Evolutionary conservation across 2,329 filamentous ascomycete genomes (phyloP), one percentile per base, ranked within the genome.

Genomic region (Dactylellina parvicollis): DNA sequence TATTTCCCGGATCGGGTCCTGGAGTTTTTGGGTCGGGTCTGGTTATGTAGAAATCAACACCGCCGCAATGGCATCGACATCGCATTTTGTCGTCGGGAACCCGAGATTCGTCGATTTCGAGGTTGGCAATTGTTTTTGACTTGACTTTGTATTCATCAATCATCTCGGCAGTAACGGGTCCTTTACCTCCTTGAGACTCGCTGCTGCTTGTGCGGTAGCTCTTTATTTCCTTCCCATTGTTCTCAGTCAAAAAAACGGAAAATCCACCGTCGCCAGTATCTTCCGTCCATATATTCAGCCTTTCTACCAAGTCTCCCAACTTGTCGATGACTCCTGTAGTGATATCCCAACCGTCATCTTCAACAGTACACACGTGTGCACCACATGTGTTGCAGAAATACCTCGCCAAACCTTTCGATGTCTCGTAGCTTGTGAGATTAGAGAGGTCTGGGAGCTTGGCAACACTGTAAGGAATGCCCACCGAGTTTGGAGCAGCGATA

Each of bases 301-400:
- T 44, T 30, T 52, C 50, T 14, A 72, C 20, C 32, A 64, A 28
- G n/a, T 62, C 66, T 0, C 49, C 57, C 14, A 47, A 49, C 10
- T 59, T 14, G 22, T 59, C 50, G 1, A 72, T 32, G 3, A 72
- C 44, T 5, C 66, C 66, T 0, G 57, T 57, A 8, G 20, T 52
- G 3, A 64, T 24, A 46, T 64, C 66, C 66, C 66, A 72, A n/a
- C 49, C 22, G 14, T 72, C 57, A 8, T 32, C 9, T 10, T 64
- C 66, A 36, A 72, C 46, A 22, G 50, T 57, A 22, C 47, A 59
- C 14, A 72, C 34, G 20, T 72, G 42, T 4, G 66, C 66, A 3
- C 66, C 66, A 26, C 66, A 72, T 8, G 66, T 72, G 10, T 50
- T 42, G 24, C 66, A 72, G 26, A 72, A 72, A 5, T 72, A 62